phyloP scores from a whole-genome alignment of 1,284 basidiomycete genomes.

The Melampsora larici-populina region DNA sequence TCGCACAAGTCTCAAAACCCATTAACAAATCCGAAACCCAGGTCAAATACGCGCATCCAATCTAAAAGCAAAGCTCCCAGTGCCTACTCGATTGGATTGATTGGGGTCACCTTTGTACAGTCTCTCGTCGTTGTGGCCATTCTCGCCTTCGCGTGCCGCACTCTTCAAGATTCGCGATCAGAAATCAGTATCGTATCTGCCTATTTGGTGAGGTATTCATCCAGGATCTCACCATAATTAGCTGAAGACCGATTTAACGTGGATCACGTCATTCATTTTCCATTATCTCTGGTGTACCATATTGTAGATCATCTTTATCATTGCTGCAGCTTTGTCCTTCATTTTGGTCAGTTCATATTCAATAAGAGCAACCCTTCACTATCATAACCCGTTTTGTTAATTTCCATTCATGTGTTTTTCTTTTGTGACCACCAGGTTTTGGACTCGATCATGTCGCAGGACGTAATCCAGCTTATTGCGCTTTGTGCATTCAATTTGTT shows the following conservation, averaged over 20 bases:
- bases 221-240: too few species aligned
- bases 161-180: slow-evolving; percentile 1
- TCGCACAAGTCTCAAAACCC: too few species aligned
- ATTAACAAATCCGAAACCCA: too few species aligned
- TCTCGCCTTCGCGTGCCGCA: not conserved
- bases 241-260: not conserved
- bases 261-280: not conserved
- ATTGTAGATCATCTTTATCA: not conserved
- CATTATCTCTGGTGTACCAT: not conserved
- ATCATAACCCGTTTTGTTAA: not conserved
- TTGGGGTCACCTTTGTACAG: not conserved
- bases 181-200: not conserved
- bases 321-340: not conserved
- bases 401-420: not conserved
- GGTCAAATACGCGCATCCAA: too few species aligned
- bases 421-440: not conserved
- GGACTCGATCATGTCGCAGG: not conserved
- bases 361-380: not conserved
- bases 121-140: not conserved
- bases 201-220: not conserved
- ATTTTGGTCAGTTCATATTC: not conserved
- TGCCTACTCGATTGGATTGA: not conserved
- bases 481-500: slow-evolving; percentile 11
- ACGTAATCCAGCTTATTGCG: slow-evolving; percentile 8
- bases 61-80: too few species aligned